Evolutionary conservation across 352 stramenopile genomes (phyloP), one percentile per base, ranked within the genome.

Genomic region (Pythium aquatile): DNA sequence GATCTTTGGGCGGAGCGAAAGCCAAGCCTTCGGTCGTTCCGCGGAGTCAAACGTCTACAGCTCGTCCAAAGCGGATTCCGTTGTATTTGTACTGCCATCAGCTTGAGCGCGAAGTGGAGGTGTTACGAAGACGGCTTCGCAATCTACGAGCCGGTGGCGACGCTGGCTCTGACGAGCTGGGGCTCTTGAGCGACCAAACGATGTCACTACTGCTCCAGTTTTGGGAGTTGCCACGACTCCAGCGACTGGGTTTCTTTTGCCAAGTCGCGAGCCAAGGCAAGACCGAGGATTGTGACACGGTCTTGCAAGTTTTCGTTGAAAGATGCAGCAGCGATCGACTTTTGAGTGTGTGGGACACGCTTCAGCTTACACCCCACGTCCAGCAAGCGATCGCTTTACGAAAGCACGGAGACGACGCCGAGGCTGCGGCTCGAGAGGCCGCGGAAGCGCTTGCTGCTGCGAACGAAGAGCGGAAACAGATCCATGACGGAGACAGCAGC

Each of bases 241-340:
- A 93, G 61, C 77, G 81, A 0, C 68, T 90, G 10, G 76, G 66
- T 33, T 90, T 93, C 52, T 80, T 93, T 48, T 85, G 73, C 47
- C 84, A 93, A 58, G 74, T 93, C 57, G 80, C 81, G 29, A 89
- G 76, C 37, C 82, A 91, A 32, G 73, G 72, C 5, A 72, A 49
- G 44, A 72, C 84, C 30, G 71, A 80, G 32, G 81, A 91, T 30
- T 72, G 73, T 1, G 72, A 71, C 9, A 61, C 78, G 13, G 67
- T 93, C 8, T 52, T 88, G 16, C 64, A 62, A 28, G 68, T 84
- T 7, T 80, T 87, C 29, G 68, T 87, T 14, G 76, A 79, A 24
- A 81, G 79, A 32, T 80, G 73, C 63, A 77, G 73, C 30, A 73
- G 69, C 2, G 69, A 78, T 26, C 79, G 68, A 11, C 72, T 90